Evolutionary conservation across 2,329 filamentous ascomycete species (phyloP), one percentile per base, ranked within the genome.

Genomic region (Penicillium occitanis): DNA sequence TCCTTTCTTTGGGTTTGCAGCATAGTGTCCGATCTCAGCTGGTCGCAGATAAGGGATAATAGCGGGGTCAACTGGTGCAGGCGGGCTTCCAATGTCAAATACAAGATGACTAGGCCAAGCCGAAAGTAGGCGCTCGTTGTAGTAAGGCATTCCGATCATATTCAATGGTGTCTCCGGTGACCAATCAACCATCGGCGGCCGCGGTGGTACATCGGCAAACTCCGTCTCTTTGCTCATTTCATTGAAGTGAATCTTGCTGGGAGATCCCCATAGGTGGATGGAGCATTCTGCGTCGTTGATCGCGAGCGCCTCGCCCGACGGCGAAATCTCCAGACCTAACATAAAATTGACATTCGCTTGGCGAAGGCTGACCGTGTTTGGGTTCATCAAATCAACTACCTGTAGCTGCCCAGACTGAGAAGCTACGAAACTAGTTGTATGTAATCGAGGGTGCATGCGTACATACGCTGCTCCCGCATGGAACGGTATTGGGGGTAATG

Each of bases 361-460:
- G 61, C 91, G 87, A 61, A 97, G 87, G 71, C 91, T 93, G 74
- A 92, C 92, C 22, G 91, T 90, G 73, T 96, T 93, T 0, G 92
- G 91, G 69, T 97, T 97, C 87, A 96, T 92, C 5, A 99, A 86
- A 77, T 99, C 95, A 61, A 98, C 92, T 14, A 98, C 90, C 75
- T 99, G 94, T 77, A 99, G 91, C 77, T 97, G 93, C 0, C 96
- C 95, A 51, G 88, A 91, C 73, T 96, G 92, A 2, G 94, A 97
- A 33, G 93, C 89, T 60, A 99, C 92, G 68, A 99, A 93, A 72
- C 92, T 94, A 0, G 96, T 98, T 0, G 95, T 97, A 22, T 93
- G 90, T 86, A 99, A 91, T 72, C 93, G 90, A 1, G 96, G 95
- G 76, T 99, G 95, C 91, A 99, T 95, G 66, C 95, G 89, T 50